phyloP scores from a whole-genome alignment of 108 stramenopile species.

The Pinguiococcus pyrenoidosus region DNA sequence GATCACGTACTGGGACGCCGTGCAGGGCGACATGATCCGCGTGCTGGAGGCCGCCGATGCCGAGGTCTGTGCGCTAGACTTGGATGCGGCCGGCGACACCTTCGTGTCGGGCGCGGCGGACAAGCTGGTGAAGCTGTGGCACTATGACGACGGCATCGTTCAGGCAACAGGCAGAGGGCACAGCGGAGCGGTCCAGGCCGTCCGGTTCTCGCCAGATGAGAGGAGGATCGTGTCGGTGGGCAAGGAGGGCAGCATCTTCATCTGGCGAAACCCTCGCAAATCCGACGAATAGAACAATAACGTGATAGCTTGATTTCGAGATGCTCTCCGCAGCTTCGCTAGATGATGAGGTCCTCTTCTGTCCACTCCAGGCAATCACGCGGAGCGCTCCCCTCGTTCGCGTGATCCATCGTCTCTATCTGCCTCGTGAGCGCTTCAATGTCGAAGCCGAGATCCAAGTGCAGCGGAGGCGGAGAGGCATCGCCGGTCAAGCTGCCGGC shows the following conservation, averaged over 20 bases:
- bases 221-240: conserved; percentile 55
- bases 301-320: no score
- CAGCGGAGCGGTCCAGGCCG: conserved; percentile 46
- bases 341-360: no score
- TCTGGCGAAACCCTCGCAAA: no score
- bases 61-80: conserved; percentile 55
- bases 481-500: no score
- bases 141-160: conserved; percentile 62
- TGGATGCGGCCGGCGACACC: conserved; percentile 42
- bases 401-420: no score
- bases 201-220: conserved; percentile 54
- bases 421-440: no score
- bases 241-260: conserved; percentile 62
- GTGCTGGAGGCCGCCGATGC: conserved; percentile 60
- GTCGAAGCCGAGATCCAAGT: no score
- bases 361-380: no score
- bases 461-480: no score
- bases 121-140: conserved; percentile 60
- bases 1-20: conserved; percentile 73
- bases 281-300: no score
- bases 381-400: no score
- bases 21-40: conserved; percentile 59
- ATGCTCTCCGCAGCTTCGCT: no score
- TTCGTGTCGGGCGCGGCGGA: conserved; percentile 64
- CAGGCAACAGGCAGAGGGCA: conserved; percentile 52